These are phyloP conservation scores for Scedosporium aurantiacum DNA, from an alignment of 2,329 filamentous ascomycete species.

Conservation along the genomic window DNA sequence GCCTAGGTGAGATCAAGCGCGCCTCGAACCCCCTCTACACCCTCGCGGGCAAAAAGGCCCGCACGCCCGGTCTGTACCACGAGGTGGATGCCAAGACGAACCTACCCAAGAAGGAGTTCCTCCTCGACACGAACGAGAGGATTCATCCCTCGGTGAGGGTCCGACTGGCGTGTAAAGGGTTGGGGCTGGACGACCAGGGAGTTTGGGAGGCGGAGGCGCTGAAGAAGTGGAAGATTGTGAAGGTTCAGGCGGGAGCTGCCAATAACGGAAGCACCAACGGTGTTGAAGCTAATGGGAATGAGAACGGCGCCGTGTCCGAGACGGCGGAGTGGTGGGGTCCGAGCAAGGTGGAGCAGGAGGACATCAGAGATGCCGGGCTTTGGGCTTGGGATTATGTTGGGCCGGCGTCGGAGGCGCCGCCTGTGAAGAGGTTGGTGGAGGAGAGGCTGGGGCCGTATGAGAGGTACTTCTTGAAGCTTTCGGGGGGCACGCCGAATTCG, in stretches of 20 bases:
- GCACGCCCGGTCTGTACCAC: conserved; percentile 37
- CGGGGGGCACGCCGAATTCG: conserved; percentile 30
- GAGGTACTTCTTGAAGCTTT: conserved; percentile 32
- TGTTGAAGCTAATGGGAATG: neutral
- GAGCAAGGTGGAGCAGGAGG: conserved; percentile 1
- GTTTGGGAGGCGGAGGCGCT: conserved; percentile 37
- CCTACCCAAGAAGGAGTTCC: conserved; percentile 23
- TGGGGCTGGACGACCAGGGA: conserved; percentile 35
- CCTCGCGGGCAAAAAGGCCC: conserved; percentile 28
- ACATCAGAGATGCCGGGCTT: conserved; percentile 20
- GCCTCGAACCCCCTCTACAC: conserved; percentile 29
- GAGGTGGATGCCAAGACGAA: conserved; percentile 30
- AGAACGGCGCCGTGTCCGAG: neutral
- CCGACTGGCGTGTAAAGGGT: conserved; percentile 38
- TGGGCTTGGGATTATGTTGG: conserved; percentile 47
- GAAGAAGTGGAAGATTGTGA: conserved; percentile 31
- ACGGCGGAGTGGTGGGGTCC: neutral
- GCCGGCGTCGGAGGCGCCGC: conserved; percentile 27
- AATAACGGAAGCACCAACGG: neutral
- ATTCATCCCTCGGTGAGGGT: conserved; percentile 44
- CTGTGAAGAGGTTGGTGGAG: conserved; percentile 34
- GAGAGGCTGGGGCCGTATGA: conserved; percentile 44
- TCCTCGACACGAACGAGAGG: conserved; percentile 42
- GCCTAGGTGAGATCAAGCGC: conserved; percentile 31
- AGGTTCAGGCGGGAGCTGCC: conserved; percentile 9